Evolutionary conservation across 2,329 filamentous ascomycete genomes (phyloP), one percentile per base, ranked within the genome.

Genomic region (Xylaria hypoxylon): DNA sequence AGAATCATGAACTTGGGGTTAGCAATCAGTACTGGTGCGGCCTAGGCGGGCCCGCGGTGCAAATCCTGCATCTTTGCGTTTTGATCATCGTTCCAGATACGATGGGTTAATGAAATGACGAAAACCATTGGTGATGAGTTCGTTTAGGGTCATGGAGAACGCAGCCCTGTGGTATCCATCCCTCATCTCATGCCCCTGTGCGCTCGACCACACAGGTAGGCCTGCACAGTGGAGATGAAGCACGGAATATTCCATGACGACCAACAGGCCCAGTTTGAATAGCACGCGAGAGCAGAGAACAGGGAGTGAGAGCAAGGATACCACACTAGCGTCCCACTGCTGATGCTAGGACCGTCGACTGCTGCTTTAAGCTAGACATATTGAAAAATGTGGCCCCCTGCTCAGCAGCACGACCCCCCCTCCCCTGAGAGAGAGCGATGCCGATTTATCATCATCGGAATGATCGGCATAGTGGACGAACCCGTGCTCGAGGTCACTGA

Each of bases 361-460:
- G 68, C 68, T 67, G 64, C 67, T 70, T 69, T 62, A 65, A 72
- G 72, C 66, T 71, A 71, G 68, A 66, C 68, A 64, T 58, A 60
- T 60, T 48, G 42, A 64, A 38, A 72, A 63, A 53, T 64, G 65
- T 68, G 67, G 63, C 64, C 53, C 63, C 64, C 65, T 60, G 60
- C 47, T 63, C 45, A 33, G 40, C 52, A 56, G 24, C 42, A 57
- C 28, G 33, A 31, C 48, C 17, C 33, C 57, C 48, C 47, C 59
- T 61, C 24, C 31, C 65, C 62, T 58, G 44, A 42, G 45, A 50
- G n/a, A 26, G 38, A 51, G 59, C 44, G 35, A 45, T 58, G 26
- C 10, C 40, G 38, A 44, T 51, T 65, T 50, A 57, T 62, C 62
- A 58, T 59, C 38, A n/a, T 45, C 66, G 59, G 62, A 58, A 42